Conservation (phyloP, 176 grass and related monocot species). For the Aechmea fasciata region DNA sequence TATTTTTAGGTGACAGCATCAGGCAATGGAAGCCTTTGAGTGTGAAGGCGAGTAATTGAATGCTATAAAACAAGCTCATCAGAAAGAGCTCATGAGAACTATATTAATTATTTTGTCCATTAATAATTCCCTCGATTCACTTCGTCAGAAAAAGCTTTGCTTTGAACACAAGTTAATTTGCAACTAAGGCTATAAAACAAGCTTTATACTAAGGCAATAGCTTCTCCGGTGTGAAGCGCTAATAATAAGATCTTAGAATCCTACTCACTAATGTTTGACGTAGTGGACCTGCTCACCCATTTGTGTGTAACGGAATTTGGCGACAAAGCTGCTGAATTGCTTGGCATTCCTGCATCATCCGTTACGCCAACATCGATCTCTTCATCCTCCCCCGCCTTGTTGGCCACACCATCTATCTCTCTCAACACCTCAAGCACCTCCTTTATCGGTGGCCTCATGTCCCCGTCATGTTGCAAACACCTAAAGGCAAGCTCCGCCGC, state of each 20-base stretch:
- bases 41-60: too few species aligned
- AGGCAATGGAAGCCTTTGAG: too few species aligned
- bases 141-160: too few species aligned
- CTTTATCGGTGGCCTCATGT: neutral
- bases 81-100: too few species aligned
- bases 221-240: too few species aligned
- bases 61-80: too few species aligned
- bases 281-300: neutral
- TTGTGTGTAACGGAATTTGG: neutral
- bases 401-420: neutral
- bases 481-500: neutral
- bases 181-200: too few species aligned
- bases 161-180: too few species aligned
- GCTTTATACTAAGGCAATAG: too few species aligned
- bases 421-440: conserved; percentile 6
- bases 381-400: neutral
- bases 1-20: too few species aligned
- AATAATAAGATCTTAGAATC: neutral
- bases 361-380: neutral
- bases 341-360: neutral
- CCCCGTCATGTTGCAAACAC: neutral
- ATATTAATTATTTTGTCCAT: too few species aligned
- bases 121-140: too few species aligned
- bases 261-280: neutral
- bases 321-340: neutral